Percentiles rank a stretch among this genome's conserved stretches.
phyloP scores from a whole-genome alignment of 495 filamentous ascomycete species.

The Evansstolkia leycettana region DNA sequence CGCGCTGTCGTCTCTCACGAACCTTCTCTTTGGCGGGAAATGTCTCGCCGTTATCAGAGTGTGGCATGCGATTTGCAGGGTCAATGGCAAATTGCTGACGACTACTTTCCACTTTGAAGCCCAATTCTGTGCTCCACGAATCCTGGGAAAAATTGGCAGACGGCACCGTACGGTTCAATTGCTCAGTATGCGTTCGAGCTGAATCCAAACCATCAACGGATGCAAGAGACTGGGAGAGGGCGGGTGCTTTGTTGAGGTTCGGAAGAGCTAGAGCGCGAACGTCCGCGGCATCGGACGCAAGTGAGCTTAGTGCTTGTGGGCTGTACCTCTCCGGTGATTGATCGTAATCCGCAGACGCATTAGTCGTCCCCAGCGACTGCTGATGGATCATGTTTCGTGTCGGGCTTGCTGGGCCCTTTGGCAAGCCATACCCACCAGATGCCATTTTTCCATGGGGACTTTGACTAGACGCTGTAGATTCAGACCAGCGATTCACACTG shows the following conservation, averaged over 20 bases:
- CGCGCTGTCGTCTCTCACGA: slow-evolving; percentile 23
- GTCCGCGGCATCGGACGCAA: not conserved
- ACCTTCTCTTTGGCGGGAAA: slow-evolving; percentile 16
- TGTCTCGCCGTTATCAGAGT: slow-evolving; percentile 1
- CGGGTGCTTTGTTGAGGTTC: slow-evolving; percentile 4
- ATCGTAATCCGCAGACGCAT: not conserved
- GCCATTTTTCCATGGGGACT: slow-evolving; percentile 33
- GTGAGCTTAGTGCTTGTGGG: not conserved
- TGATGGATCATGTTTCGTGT: slow-evolving; percentile 4
- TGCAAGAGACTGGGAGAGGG: slow-evolving; percentile 1
- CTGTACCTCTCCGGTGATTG: not conserved
- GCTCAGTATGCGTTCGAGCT: not conserved
- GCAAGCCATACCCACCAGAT: slow-evolving; percentile 20
- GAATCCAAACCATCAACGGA: not conserved
- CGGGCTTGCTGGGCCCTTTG: slow-evolving; percentile 8
- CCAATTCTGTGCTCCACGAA: slow-evolving; percentile 5
- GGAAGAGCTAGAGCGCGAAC: slow-evolving; percentile 8
- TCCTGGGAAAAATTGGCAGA: slow-evolving; percentile 5
- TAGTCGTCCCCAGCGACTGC: slow-evolving; percentile 7
- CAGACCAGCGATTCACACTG: slow-evolving; percentile 74
- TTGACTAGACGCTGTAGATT: slow-evolving; percentile 60
- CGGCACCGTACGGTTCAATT: too few relatives aligned
- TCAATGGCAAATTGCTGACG: slow-evolving; percentile 6
- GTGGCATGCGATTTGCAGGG: not conserved
- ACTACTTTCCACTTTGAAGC: slow-evolving; percentile 1